Evolutionary conservation across 345 rosid species (phyloP).

Genomic region (Lenwebbia sp.): DNA sequence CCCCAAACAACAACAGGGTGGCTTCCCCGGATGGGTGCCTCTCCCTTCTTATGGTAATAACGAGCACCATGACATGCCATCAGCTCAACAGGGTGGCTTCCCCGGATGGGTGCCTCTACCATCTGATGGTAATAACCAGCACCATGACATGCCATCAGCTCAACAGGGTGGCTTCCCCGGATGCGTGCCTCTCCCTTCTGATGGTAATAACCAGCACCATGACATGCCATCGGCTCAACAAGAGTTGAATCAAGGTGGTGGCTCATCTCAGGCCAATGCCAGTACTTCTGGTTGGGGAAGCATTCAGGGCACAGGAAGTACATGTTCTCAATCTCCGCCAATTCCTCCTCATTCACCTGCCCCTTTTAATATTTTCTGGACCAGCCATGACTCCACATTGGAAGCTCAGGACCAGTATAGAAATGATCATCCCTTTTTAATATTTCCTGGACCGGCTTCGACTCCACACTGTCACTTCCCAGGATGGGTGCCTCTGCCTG

Average conservation of each 20-base stretch:
- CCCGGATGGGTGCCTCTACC: too few relatives aligned
- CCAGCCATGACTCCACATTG: background rate
- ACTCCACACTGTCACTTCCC: background rate
- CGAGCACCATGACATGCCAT: background rate
- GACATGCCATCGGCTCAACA: background rate
- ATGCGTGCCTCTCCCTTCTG: background rate
- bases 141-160: background rate
- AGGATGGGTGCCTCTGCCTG: background rate
- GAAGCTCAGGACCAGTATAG: background rate
- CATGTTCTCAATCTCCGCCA: background rate
- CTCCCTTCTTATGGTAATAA: background rate
- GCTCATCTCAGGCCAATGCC: background rate
- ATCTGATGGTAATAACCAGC: background rate
- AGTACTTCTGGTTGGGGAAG: background rate
- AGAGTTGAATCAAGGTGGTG: background rate
- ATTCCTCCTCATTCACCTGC: background rate
- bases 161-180: background rate
- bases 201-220: background rate
- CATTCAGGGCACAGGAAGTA: background rate
- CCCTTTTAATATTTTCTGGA: background rate
- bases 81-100: background rate
- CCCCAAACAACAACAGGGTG: background rate
- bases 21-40: too few relatives aligned
- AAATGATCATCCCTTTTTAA: background rate
- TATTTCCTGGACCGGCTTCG: background rate